Evolutionary conservation across 2,329 filamentous ascomycete genomes (phyloP).

Genomic region (Sclerotinia trifoliorum): DNA sequence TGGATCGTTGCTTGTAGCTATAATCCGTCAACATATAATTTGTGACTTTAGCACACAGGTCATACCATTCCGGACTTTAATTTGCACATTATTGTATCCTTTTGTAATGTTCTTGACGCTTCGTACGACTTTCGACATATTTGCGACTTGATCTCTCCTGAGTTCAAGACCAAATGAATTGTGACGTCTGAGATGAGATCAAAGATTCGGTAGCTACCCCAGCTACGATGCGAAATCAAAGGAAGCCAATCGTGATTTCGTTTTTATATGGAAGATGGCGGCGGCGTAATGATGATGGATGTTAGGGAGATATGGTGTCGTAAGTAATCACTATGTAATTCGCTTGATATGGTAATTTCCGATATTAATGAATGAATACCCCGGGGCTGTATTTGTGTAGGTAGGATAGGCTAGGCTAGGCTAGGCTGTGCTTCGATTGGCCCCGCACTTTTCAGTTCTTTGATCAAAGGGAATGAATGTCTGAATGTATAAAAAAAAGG

Average conservation of each 20-base stretch:
- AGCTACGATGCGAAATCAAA: conserved; percentile 20
- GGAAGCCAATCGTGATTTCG: conserved; percentile 11
- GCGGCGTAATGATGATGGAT: conserved; percentile 5
- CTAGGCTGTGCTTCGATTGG: conserved; percentile 14
- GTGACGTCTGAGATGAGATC: not conserved
- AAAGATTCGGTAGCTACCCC: conserved; percentile 9
- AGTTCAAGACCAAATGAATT: conserved; percentile 3
- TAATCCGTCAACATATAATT: conserved; percentile 37
- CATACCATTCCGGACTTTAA: conserved; percentile 96
- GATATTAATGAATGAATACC: conserved; percentile 4
- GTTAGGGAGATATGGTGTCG: conserved; percentile 8
- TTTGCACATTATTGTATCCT: conserved; percentile 92
- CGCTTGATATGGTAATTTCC: conserved; percentile 18
- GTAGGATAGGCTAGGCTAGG: not conserved
- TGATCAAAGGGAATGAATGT: conserved; percentile 3
- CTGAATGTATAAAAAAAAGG: not conserved
- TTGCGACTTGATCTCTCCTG: conserved; percentile 35
- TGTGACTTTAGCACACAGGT: conserved; percentile 35
- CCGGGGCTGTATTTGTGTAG: not conserved
- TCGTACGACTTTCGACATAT: conserved; percentile 95
- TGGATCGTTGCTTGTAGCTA: conserved; percentile 97
- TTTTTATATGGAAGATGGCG: not conserved
- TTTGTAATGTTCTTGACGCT: conserved; percentile 99
- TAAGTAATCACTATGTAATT: conserved; percentile 15
- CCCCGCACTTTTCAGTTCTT: conserved; percentile 13